phyloP scores from a whole-genome alignment of 2,329 filamentous ascomycete genomes.

The Pseudogymnoascus verrucosus region DNA sequence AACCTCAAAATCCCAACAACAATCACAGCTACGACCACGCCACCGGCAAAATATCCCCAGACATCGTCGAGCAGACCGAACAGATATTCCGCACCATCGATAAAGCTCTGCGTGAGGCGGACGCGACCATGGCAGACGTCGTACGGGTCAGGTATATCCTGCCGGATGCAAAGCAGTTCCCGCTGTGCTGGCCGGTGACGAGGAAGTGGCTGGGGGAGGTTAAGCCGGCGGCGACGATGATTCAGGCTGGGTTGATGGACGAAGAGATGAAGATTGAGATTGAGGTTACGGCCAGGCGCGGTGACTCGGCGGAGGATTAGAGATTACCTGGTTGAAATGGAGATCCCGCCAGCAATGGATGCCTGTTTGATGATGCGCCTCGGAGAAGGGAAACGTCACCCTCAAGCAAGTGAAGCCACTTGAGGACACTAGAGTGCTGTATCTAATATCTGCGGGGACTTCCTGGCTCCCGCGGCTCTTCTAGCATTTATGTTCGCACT shows the following conservation, averaged over 20 bases:
- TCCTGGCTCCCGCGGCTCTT: too few relatives aligned
- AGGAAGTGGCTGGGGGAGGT: conserved; percentile 40
- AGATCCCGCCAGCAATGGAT: too few relatives aligned
- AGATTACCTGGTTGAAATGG: background rate
- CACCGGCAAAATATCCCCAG: conserved; percentile 37
- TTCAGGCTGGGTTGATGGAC: conserved; percentile 43
- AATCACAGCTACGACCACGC: conserved; percentile 41
- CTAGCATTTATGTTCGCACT: too few relatives aligned
- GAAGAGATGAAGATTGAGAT: conserved; percentile 35
- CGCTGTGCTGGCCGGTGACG: conserved; percentile 42
- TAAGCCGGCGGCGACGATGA: conserved; percentile 47
- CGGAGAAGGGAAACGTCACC: too few relatives aligned
- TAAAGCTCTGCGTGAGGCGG: conserved; percentile 37
- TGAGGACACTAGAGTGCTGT: too few relatives aligned
- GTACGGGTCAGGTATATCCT: conserved; percentile 46
- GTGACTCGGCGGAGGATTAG: conserved; percentile 3
- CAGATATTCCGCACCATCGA: conserved; percentile 42
- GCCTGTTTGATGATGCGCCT: too few relatives aligned
- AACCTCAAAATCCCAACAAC: background rate
- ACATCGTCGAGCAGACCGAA: conserved; percentile 41
- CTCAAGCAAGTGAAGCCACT: too few relatives aligned
- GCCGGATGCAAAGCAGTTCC: conserved; percentile 39
- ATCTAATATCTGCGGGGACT: too few relatives aligned
- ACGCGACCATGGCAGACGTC: conserved; percentile 37
- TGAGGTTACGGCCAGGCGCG: conserved; percentile 19